Base-by-base conservation (phyloP, 768 basidiomycete species). In the Hypholoma sublateritium region DNA sequence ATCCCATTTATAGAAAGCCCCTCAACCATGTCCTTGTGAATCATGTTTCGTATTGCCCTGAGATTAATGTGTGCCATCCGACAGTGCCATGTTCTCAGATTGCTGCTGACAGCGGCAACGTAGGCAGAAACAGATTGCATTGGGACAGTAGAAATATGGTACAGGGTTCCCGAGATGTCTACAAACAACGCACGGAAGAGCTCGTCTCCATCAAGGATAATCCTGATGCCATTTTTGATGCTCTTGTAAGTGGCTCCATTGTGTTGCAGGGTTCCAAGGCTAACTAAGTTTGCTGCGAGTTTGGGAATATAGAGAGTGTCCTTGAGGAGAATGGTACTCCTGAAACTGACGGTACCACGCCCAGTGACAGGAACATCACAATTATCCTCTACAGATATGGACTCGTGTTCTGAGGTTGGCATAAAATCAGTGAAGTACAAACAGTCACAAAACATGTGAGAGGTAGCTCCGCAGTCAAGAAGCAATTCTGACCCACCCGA, bases 51-150 rank as follows among this genome's bases (percentile, higher is more conserved):
- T 41, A 72, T 63, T 1, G 49, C 41, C 12, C 43, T 46, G 4
- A 55, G 36, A 46, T 63, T 61, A 8, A 70, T 48, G 58, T 72
- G 71, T 16, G 62, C 71, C 28, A 70, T 49, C 0, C 61, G 49
- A 7, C 61, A 52, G 45, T 71, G 69, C 71, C 68, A 71, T 14
- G 60, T 35, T 7, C 45, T 43, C 37, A 59, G 47, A 17, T 28
- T 48, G 14, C 13, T 2, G 56, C 47, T 44, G 53, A 42, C 32
- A 54, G 59, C 8, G 47, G 39, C 59, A 24, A 57, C 36, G 34
- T 24, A 44, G 14, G 57, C 57, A 41, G 43, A 22, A 24, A 34
- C 42, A 14, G 59, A 22, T 16, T 19, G 21, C 12, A 59, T 46
- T 57, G 35, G 32, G 35, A 25, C 54, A 21, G 17, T n/a, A 6